These are phyloP conservation scores for Verruconis gallopava DNA, from an alignment of 2,329 filamentous ascomycete species.

Conservation along the genomic window DNA sequence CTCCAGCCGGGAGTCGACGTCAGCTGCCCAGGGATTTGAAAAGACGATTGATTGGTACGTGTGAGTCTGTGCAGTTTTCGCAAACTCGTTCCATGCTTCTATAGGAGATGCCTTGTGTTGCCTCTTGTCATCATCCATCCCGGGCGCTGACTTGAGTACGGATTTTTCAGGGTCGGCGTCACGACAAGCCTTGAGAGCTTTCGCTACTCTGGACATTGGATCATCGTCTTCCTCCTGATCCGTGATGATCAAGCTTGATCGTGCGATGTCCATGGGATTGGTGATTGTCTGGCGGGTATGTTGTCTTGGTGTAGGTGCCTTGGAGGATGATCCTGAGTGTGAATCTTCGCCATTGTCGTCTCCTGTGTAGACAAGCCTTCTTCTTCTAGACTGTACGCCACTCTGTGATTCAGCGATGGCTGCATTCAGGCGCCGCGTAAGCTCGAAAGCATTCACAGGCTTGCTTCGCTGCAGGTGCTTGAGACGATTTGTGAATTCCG, in stretches of 20 bases:
- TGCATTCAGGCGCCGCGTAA: neutral
- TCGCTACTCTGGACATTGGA: neutral
- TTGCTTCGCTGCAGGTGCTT: slow-evolving; percentile 6
- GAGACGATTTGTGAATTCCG: slow-evolving; percentile 5
- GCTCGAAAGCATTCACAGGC: slow-evolving; percentile 5
- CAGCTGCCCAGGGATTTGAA: neutral
- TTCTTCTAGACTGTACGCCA: no score
- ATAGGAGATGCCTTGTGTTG: neutral
- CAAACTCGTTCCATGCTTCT: neutral
- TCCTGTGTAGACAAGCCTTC: neutral
- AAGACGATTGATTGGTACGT: neutral
- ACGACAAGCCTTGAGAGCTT: neutral
- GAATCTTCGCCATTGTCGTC: neutral
- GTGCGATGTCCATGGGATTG: neutral
- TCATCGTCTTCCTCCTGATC: neutral
- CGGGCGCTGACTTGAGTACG: neutral
- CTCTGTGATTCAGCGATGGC: neutral
- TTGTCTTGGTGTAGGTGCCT: neutral
- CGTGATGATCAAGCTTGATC: neutral
- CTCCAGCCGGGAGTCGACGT: neutral
- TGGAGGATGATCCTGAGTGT: neutral
- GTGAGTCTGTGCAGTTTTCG: neutral
- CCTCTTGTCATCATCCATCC: neutral
- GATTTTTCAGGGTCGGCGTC: neutral
- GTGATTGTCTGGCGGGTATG: neutral